Evolutionary conservation across 2,329 filamentous ascomycete species (phyloP), one percentile per base, ranked within the genome.

Genomic region (Lasiodiplodia sp.): DNA sequence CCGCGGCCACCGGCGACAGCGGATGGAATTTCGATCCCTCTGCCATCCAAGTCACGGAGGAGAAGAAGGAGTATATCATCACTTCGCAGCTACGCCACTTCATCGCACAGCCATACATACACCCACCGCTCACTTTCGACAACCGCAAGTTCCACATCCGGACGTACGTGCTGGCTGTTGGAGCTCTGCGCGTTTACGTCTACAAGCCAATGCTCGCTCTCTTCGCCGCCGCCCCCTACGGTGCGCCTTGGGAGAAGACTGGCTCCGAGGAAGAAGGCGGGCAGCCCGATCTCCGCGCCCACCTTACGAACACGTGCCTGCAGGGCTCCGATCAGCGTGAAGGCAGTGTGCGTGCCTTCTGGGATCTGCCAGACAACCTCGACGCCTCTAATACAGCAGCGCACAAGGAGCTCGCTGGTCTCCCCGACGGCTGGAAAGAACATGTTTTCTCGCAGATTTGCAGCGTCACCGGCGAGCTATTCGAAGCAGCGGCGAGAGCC

Each of bases 1-100:
- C 38, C 47, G 40, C 65, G 11, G 8, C 55, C 10, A 23, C 28
- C 1, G 14, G n/a, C 14, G 14, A 16, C n/a, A 34, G 21, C 38
- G 23, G 25, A 16, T 28, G 55, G 38, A 51, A 23, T 10, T 21
- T 51, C 16, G 52, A 57, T 60, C 51, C 56, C 53, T 66, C 67
- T 3, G 7, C 52, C 12, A 64, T 60, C 38, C 25, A 71, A 71
- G 67, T 65, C 16, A 65, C 58, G 12, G 73, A 77, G 56, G 74
- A 79, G 3, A 75, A 77, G 25, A 76, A 73, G 14, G 79, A 84
- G 52, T 85, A 84, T 73, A 91, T 97, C 72, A 91, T 93, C 68
- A 93, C 95, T 3, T 96, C 92, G 0, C 94, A 97, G 77, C 89
- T 99, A 62, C 91, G 96, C 69, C 95, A 99, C 82, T 99, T 99